Base-by-base conservation (phyloP, 2,329 filamentous ascomycete species). In the Pseudodiploospora longispora region DNA sequence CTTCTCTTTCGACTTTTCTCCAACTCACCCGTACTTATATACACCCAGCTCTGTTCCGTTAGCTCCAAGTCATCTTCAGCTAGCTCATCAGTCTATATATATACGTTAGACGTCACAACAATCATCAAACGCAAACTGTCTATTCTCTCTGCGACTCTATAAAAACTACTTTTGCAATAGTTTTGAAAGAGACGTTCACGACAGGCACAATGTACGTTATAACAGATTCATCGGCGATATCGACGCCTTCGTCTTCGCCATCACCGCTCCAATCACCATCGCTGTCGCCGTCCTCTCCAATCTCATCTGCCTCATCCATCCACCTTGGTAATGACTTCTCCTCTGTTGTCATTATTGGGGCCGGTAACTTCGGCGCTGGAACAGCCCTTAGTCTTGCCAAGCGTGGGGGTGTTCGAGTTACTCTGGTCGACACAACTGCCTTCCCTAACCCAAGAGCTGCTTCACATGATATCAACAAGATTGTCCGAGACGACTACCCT, bases 391-490 rank as follows among this genome's bases (percentile, higher is more conserved):
- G 57, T 27, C 58, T 67, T 27, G 57, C 58, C 33, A 54, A 53
- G 33, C 52, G 56, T 45, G 54, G 59, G 32, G 47, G 51, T 36
- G 47, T 55, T 46, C 56, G 55, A 10, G 57, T 69, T 31, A 62
- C 55, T 6, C 58, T 69, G 27, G 52, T 69, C 40, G 66, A 69
- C 50, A 61, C 61, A 9, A 55, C 60, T 2, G 46, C 50, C 10
- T 63, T 54, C 30, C 63, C 65, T 42, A 67, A 64, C 45, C 64
- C 64, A 30, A 56, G 63, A 42, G 64, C 66, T 12, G 66, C 66
- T n/a, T 69, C 66, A 8, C 76, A 78, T 32, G 66, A 69, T 49
- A 58, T 68, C 51, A 69, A 66, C 61, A 69, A 69, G 55, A 68
- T 69, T 46, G 62, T 69, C 10, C 61, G 66, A 30, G 64, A 67